phyloP scores from a whole-genome alignment of 495 filamentous ascomycete species.

The Tuber aestivum region DNA sequence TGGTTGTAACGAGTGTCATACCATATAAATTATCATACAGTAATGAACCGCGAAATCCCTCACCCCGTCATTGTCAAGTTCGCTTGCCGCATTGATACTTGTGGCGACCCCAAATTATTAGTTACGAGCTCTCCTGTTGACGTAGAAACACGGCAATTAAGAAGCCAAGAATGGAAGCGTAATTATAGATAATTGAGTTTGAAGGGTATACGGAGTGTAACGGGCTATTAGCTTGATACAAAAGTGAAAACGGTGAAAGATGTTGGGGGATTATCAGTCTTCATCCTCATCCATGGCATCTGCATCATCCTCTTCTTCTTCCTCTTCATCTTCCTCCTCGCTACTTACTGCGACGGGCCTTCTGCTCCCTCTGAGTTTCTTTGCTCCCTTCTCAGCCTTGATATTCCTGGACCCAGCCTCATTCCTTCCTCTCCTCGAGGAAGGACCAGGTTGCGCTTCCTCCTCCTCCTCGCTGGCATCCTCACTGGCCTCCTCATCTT shows the following conservation, averaged over 20 bases:
- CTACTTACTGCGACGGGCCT: neutral
- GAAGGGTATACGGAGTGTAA: neutral
- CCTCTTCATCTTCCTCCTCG: neutral
- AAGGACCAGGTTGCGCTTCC: neutral
- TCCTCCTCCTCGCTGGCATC: constrained; percentile 23
- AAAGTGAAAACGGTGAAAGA: neutral
- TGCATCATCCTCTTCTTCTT: neutral
- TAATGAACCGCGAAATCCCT: neutral
- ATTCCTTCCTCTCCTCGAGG: neutral
- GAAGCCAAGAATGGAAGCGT: neutral
- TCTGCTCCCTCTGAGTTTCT: neutral
- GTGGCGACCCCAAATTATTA: neutral
- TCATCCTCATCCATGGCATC: constrained; percentile 1
- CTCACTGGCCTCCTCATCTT: constrained; percentile 12
- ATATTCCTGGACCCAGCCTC: neutral
- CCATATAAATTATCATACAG: too few species aligned
- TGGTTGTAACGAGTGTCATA: neutral
- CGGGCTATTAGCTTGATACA: neutral
- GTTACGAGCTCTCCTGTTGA: neutral
- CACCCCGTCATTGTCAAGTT: neutral
- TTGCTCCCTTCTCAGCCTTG: neutral
- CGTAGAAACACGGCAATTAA: neutral
- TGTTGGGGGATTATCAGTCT: neutral
- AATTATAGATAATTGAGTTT: neutral
- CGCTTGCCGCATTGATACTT: neutral